Evolutionary conservation across 169 alveolate genomes (phyloP), one percentile per base, ranked within the genome.

Genomic region (Plasmodium billcollinsi): DNA sequence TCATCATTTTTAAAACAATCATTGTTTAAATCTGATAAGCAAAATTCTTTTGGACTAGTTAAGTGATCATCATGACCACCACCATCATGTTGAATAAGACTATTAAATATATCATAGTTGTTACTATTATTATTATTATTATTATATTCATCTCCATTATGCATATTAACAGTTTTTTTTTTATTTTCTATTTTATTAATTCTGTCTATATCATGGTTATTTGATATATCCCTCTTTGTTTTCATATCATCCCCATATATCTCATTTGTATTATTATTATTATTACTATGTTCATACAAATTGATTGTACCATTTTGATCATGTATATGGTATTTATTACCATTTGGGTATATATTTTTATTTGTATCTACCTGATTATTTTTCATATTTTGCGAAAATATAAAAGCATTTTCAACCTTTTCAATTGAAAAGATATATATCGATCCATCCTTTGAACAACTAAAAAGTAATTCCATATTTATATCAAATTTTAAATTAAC

Each of bases 381-480:
- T 7, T 20, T 20, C n/a, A 43, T 26, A 50, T 26, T 49, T 49
- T 59, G 24, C 0, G 62, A 26, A 2, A 8, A 45, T 21, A 66
- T 50, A 50, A 78, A 65, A 26, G 20, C 20, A 15, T 69, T 52
- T 1, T 78, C 86, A 15, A 71, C 59, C 59, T 83, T 56, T 43
- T 83, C 91, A 4, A 83, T 70, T 15, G 91, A 67, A 49, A 83
- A 83, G 11, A 83, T 83, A 50, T 83, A 83, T 54, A 83, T 71
- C 11, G 83, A 69, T 3, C 91, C 91, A 83, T 69, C 85, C 52
- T 50, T 83, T 9, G 91, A 83, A 29, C 91, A 83, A 49, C 91
- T 83, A 83, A 83, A 83, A 7, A 83, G 59, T 6, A 83, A 20
- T 15, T 83, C 91, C 52, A 50, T 70, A 47, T 43, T 67, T 24